Conservation (phyloP, 805 yeast species). For the Kluyveromyces dobzhanskii region DNA sequence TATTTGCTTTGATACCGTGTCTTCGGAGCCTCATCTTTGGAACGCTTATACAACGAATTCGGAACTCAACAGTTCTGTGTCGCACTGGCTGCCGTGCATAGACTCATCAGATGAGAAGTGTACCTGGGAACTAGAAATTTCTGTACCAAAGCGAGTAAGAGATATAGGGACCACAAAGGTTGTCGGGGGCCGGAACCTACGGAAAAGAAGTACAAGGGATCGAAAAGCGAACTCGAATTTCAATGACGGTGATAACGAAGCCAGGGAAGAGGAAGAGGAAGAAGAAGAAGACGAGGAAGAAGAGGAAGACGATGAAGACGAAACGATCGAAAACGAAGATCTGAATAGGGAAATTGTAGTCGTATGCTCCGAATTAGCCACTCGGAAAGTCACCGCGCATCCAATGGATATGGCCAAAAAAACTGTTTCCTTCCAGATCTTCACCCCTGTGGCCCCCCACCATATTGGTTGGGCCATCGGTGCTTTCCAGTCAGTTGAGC, state of each 20-base stretch:
- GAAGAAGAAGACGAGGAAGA: conserved; percentile 30
- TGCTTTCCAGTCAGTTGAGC: conserved; percentile 54
- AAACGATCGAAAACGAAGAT: conserved; percentile 15
- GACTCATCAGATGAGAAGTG: conserved; percentile 82
- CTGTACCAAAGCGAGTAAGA: conserved; percentile 69
- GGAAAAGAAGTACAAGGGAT: conserved; percentile 3
- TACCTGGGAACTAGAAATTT: conserved; percentile 88
- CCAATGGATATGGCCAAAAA: conserved; percentile 69
- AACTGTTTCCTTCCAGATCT: conserved; percentile 59
- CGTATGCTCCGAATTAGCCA: conserved; percentile 62
- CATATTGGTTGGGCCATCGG: conserved; percentile 95
- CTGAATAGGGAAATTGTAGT: conserved; percentile 45
- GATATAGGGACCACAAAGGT: conserved; percentile 45
- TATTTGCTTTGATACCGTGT: conserved; percentile 50
- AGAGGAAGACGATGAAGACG: conserved; percentile 30
- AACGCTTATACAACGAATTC: conserved; percentile 81
- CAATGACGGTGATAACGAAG: conserved; percentile 14
- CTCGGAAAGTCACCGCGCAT: conserved; percentile 64
- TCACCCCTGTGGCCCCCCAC: conserved; percentile 85
- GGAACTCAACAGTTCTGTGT: conserved; percentile 70
- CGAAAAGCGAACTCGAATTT: background rate
- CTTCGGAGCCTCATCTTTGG: conserved; percentile 45
- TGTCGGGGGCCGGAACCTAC: conserved; percentile 21
- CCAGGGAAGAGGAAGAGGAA: conserved; percentile 22
- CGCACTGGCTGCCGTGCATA: conserved; percentile 97